phyloP scores from a whole-genome alignment of 2,329 filamentous ascomycete genomes.

The Phaeophleospora eucalypticola region DNA sequence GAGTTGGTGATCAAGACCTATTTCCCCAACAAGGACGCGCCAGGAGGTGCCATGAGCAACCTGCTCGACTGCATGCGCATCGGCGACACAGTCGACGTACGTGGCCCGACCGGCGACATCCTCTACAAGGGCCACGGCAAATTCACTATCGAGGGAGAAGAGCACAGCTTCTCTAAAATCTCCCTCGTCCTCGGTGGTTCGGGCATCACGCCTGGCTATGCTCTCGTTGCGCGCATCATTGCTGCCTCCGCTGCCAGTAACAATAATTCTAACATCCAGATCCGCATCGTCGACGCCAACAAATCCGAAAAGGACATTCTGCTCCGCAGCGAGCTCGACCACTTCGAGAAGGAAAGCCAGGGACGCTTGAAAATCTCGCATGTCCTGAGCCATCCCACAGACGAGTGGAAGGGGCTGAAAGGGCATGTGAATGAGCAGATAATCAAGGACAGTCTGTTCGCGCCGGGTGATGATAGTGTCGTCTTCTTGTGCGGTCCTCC shows the following conservation, averaged over 20 bases:
- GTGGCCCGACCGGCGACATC: slow-evolving; percentile 51
- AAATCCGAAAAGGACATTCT: slow-evolving; percentile 48
- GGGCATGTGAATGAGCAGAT: slow-evolving; percentile 44
- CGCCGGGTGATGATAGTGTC: slow-evolving; percentile 40
- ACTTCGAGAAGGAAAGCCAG: slow-evolving; percentile 36
- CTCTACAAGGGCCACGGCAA: slow-evolving; percentile 45
- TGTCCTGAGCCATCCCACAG: slow-evolving; percentile 44
- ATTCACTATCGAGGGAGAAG: slow-evolving; percentile 44
- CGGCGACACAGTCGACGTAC: slow-evolving; percentile 50
- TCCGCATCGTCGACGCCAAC: slow-evolving; percentile 48
- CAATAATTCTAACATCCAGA: slow-evolving; percentile 32
- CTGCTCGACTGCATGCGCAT: slow-evolving; percentile 49
- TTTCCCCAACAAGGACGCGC: slow-evolving; percentile 45
- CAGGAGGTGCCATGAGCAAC: slow-evolving; percentile 53
- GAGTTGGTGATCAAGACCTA: slow-evolving; percentile 52
- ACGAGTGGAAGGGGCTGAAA: slow-evolving; percentile 44
- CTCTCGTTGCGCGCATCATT: slow-evolving; percentile 40
- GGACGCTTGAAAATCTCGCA: slow-evolving; percentile 45
- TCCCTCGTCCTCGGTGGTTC: slow-evolving; percentile 49
- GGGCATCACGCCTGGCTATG: slow-evolving; percentile 51
- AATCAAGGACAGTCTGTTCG: slow-evolving; percentile 41
- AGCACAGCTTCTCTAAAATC: slow-evolving; percentile 42
- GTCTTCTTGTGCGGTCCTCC: slow-evolving; percentile 50
- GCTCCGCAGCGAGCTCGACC: slow-evolving; percentile 41
- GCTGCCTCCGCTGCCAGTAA: slow-evolving; percentile 30